Base-by-base conservation (phyloP, 139 green algal genomes). In the Picochlorum sp. region DNA sequence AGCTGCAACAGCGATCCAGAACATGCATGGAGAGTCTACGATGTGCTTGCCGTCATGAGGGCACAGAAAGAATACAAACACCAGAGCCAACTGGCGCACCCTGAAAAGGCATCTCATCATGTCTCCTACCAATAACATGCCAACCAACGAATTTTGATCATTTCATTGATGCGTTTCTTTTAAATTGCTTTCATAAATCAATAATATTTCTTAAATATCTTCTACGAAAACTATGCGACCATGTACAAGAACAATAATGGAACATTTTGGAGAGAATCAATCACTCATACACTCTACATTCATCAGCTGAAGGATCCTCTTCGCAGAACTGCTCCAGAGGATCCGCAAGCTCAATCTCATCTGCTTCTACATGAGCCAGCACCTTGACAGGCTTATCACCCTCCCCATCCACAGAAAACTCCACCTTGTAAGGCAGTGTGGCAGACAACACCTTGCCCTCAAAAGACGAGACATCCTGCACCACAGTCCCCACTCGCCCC, bases 381-480 rank as follows among this genome's bases (percentile, higher is more conserved):
- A 90, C 74, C 58, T 90, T 92, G 4, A 59, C 45, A 5, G 57
- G 45, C 69, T 82, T 82, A 4, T 59, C 76, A 15, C 74, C 71
- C 14, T 58, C 21, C 7, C 52, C 44, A 4, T 60, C 49, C 3
- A 79, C 49, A 14, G 66, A 34, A 59, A 90, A 91, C 63, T 83
- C 62, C 10, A 88, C 75, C 16, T 82, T 74, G 55, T 69, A 85
- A 1, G 85, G 86, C 24, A 89, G 56, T 57, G 81, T 90, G 6
- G 84, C 74, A 5, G 82, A 89, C 41, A 90, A 49, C 4, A 71
- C 45, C 54, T 85, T 79, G 44, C 83, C 86, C 69, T 91, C 85
- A 68, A 69, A 85, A 3, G 80, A 24, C 1, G 71, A 66, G 1
- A 74, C 79, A 21, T 88, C 69, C 37, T 74, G 73, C 8, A 69